phyloP scores from a whole-genome alignment of 2,329 filamentous ascomycete genomes.

The Penicillium glabrum region DNA sequence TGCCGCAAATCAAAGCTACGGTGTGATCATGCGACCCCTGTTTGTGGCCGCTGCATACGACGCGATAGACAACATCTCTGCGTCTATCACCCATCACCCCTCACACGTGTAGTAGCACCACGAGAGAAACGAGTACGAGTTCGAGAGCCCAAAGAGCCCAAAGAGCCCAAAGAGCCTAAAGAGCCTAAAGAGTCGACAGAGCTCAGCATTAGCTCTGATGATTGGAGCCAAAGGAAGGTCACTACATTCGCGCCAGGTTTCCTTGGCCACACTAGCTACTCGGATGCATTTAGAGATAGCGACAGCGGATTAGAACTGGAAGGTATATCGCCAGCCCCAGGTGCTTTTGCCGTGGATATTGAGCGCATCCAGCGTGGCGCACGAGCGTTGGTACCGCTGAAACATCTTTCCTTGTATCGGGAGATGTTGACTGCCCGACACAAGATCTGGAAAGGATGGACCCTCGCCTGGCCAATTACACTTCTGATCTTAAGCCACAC shows the following conservation, averaged over 20 bases:
- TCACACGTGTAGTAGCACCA: constrained; percentile 4
- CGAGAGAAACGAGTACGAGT: not conserved
- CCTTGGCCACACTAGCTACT: constrained; percentile 9
- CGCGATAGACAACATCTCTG: constrained; percentile 12
- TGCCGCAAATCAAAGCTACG: constrained; percentile 27
- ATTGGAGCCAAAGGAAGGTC: constrained; percentile 5
- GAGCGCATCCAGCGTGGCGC: constrained; percentile 24
- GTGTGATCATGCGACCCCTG: constrained; percentile 22
- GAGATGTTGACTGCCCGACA: constrained; percentile 13
- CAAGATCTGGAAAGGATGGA: constrained; percentile 20
- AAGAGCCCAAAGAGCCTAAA: not conserved
- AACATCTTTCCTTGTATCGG: constrained; percentile 22
- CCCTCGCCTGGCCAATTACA: constrained; percentile 19
- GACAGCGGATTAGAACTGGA: constrained; percentile 7
- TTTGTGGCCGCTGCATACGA: constrained; percentile 21
- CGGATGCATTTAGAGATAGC: constrained; percentile 4
- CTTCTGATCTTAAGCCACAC: constrained; percentile 16
- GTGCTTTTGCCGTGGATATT: constrained; percentile 3
- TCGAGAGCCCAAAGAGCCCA: too few relatives aligned
- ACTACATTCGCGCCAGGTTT: constrained; percentile 3
- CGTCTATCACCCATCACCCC: constrained; percentile 19
- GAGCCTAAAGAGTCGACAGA: not conserved
- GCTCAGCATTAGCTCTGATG: not conserved
- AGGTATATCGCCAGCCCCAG: not conserved
- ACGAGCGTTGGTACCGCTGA: constrained; percentile 18